Percentiles rank a stretch among this genome's conserved stretches.
These are phyloP conservation scores for Psilocybe subaeruginosa DNA, from an alignment of 768 basidiomycete species.

Conservation along the genomic window DNA sequence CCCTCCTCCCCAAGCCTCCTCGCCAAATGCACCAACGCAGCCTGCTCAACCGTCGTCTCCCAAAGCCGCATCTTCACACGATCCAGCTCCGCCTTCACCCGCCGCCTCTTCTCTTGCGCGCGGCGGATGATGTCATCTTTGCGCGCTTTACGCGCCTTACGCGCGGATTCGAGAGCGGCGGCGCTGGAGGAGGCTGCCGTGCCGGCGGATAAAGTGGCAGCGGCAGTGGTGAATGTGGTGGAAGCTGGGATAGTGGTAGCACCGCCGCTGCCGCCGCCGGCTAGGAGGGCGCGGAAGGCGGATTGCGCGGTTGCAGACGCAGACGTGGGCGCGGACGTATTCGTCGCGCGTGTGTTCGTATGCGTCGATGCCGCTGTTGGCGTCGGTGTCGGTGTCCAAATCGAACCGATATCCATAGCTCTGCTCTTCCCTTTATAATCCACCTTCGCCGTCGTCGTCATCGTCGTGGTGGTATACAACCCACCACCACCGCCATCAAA, in stretches of 20 bases:
- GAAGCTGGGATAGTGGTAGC: background rate
- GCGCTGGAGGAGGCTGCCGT: background rate
- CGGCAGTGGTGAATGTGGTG: background rate
- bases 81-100: conserved; percentile 58
- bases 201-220: background rate
- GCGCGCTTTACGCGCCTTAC: conserved; percentile 19
- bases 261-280: background rate
- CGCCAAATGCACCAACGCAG: conserved; percentile 53
- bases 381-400: background rate
- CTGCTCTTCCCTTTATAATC: conserved; percentile 30
- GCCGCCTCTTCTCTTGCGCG: conserved; percentile 55
- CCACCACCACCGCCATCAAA: background rate
- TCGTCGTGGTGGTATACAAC: background rate
- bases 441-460: background rate
- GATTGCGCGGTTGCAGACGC: background rate
- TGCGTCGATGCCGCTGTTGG: background rate
- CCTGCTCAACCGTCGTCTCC: conserved; percentile 74
- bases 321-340: background rate
- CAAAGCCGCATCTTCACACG: conserved; percentile 68
- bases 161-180: background rate
- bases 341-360: background rate
- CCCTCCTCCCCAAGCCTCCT: conserved; percentile 23
- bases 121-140: conserved; percentile 45
- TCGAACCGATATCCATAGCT: conserved; percentile 10
- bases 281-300: background rate